Conservation (phyloP, 169 alveolate genomes). For the Plasmodium falciparum region DNA sequence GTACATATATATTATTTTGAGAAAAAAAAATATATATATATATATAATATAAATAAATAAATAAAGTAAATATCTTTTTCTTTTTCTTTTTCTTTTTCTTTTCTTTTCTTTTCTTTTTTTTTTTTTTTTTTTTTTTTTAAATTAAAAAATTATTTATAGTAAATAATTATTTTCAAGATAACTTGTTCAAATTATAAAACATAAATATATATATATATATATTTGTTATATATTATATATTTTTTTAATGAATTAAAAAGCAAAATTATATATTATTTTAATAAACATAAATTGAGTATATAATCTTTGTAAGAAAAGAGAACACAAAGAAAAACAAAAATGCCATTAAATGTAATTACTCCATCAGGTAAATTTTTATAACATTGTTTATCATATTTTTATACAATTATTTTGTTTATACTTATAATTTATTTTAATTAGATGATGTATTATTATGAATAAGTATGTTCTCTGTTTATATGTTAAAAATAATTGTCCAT, state of each 20-base stretch:
- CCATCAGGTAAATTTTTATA: constrained; percentile 40
- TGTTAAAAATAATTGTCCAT: not conserved
- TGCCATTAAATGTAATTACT: constrained; percentile 57
- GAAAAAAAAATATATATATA: not conserved
- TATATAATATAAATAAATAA: not conserved
- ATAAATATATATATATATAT: no score
- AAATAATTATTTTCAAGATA: no score
- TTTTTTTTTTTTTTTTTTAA: not conserved
- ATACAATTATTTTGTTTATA: not conserved
- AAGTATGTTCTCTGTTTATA: not conserved
- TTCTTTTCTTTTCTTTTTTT: not conserved
- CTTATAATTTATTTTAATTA: not conserved
- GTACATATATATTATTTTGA: not conserved
- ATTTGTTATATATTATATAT: no score
- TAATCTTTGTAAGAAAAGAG: no score
- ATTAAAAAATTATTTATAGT: no score
- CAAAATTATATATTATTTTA: no score
- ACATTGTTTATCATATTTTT: not conserved
- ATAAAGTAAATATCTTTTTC: not conserved
- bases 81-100: no score
- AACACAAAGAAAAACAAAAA: constrained; percentile 4
- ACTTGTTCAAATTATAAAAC: no score
- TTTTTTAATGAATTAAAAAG: no score
- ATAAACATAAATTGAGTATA: no score
- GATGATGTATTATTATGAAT: not conserved